phyloP scores from a whole-genome alignment of 805 yeast species.

The Isabelozyma rhagii region DNA sequence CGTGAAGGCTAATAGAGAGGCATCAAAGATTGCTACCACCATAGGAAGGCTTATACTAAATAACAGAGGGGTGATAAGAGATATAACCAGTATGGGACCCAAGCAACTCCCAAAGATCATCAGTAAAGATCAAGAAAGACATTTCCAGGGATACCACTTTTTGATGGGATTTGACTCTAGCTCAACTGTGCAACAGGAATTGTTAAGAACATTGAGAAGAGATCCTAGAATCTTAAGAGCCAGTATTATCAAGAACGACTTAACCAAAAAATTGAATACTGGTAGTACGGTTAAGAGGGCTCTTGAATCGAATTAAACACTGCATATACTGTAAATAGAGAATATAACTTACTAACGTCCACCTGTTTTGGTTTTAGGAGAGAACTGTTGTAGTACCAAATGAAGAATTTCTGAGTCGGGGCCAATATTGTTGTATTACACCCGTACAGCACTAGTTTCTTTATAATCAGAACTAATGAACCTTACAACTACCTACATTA shows the following conservation, averaged over 20 bases:
- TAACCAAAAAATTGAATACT: slow-evolving; percentile 48
- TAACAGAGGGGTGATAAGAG: slow-evolving; percentile 93
- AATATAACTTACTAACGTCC: too few species aligned
- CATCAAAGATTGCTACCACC: slow-evolving; percentile 48
- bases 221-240: slow-evolving; percentile 92
- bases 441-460: too few species aligned
- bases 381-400: too few species aligned
- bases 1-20: slow-evolving; percentile 35
- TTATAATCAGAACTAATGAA: too few species aligned
- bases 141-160: slow-evolving; percentile 88
- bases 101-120: slow-evolving; percentile 76
- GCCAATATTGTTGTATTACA: too few species aligned
- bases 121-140: slow-evolving; percentile 82
- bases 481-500: too few species aligned
- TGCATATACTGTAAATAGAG: not conserved
- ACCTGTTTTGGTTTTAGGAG: too few species aligned
- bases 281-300: slow-evolving; percentile 56
- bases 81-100: slow-evolving; percentile 74
- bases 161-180: slow-evolving; percentile 84
- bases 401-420: too few species aligned
- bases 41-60: slow-evolving; percentile 78
- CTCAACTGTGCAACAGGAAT: slow-evolving; percentile 81
- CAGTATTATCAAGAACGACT: slow-evolving; percentile 62
- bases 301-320: not conserved
- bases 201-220: slow-evolving; percentile 70